phyloP scores from a whole-genome alignment of 257 asterid genomes.

The Dorcoceras hygrometricum region DNA sequence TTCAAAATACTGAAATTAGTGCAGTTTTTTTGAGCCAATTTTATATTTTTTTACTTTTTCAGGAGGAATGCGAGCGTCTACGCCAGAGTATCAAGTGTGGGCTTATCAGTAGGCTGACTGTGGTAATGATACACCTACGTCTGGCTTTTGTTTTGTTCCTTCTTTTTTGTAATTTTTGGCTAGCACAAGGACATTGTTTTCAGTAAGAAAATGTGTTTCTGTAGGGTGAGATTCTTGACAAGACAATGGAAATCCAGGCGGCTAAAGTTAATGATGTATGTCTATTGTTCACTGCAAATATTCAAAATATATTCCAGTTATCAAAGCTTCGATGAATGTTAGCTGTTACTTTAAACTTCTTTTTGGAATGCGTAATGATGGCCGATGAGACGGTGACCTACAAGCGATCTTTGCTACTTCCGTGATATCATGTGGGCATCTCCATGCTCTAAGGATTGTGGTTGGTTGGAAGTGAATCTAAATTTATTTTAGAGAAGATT shows the following conservation, averaged over 20 bases:
- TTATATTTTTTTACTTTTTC: slow-evolving; percentile 24
- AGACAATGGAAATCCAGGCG: slow-evolving; percentile 80
- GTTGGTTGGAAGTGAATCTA: too few relatives aligned
- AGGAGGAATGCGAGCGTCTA: slow-evolving; percentile 99
- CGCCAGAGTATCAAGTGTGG: slow-evolving; percentile 98
- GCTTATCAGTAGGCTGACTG: slow-evolving; percentile 77
- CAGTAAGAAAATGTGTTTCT: slow-evolving; percentile 26
- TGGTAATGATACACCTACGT: slow-evolving; percentile 50
- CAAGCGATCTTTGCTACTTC: too few relatives aligned
- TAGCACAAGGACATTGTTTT: slow-evolving; percentile 13
- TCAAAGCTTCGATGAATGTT: slow-evolving; percentile 6
- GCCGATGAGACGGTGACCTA: too few relatives aligned
- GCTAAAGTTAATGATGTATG: slow-evolving; percentile 94
- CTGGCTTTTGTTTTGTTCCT: not conserved
- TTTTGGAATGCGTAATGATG: not conserved
- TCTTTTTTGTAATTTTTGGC: slow-evolving; percentile 3
- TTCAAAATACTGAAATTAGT: slow-evolving; percentile 3
- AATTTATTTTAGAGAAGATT: too few relatives aligned
- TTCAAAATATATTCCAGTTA: not conserved
- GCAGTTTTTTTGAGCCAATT: not conserved
- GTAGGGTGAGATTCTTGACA: slow-evolving; percentile 97
- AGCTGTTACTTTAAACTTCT: slow-evolving; percentile 6
- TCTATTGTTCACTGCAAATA: slow-evolving; percentile 16
- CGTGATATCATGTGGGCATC: too few relatives aligned
- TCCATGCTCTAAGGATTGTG: too few relatives aligned